phyloP scores from a whole-genome alignment of 441 rosid species.

The Arabidopsis hybrid region DNA sequence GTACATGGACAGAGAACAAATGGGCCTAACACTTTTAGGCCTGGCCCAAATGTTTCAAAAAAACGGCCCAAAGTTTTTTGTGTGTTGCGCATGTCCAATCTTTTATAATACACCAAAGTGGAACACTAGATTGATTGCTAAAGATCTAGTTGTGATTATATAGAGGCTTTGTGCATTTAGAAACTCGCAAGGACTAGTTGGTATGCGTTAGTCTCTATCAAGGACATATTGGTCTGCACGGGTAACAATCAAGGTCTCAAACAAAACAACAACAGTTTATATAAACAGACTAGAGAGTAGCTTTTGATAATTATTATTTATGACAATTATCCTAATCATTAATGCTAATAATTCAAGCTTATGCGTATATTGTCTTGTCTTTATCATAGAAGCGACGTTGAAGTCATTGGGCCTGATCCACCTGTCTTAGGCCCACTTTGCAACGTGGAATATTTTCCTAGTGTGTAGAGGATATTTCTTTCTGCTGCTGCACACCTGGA shows the following conservation, averaged over 20 bases:
- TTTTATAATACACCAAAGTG: too few species aligned
- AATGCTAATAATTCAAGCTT: constrained; percentile 25
- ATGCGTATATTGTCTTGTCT: constrained; percentile 30
- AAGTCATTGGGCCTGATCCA: constrained; percentile 32
- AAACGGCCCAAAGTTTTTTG: too few species aligned
- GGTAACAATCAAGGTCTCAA: constrained; percentile 1
- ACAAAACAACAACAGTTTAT: background rate
- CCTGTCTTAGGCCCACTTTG: constrained; percentile 28
- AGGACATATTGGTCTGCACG: background rate
- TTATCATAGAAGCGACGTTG: constrained; percentile 29
- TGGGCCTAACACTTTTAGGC: background rate
- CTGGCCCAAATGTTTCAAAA: background rate
- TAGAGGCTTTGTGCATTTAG: background rate
- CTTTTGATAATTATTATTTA: constrained; percentile 12
- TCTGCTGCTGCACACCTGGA: constrained; percentile 32
- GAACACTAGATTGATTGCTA: background rate
- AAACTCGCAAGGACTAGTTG: background rate
- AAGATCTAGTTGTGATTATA: background rate
- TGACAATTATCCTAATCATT: constrained; percentile 27
- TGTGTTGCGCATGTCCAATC: too few species aligned
- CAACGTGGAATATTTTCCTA: constrained; percentile 22
- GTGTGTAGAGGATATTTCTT: constrained; percentile 19
- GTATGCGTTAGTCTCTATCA: background rate
- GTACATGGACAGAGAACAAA: background rate
- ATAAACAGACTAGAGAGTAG: constrained; percentile 5